Conservation (phyloP, 306 rosid genomes). For the Corylus americana region DNA sequence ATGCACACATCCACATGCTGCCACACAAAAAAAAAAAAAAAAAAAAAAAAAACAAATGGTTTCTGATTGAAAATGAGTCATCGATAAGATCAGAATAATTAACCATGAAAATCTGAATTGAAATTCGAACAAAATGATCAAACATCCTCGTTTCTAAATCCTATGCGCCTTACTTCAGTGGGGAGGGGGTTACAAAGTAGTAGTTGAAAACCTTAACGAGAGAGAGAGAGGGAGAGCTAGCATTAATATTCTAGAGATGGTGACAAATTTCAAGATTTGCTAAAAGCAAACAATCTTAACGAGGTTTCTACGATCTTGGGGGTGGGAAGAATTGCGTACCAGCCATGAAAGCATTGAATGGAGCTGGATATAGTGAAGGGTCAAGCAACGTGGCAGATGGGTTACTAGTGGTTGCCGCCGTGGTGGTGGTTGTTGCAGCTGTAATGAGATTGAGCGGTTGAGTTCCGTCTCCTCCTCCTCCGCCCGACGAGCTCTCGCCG, state of each 20-base stretch:
- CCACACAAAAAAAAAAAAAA: background rate
- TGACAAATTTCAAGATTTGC: background rate
- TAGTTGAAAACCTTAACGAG: slow-evolving; percentile 10
- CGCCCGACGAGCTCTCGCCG: slow-evolving; percentile 63
- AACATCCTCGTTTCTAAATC: slow-evolving; percentile 32
- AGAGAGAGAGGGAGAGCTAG: background rate
- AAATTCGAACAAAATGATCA: slow-evolving; percentile 40
- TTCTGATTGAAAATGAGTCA: slow-evolving; percentile 23
- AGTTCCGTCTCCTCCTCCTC: slow-evolving; percentile 44
- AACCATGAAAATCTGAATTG: slow-evolving; percentile 42
- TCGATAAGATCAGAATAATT: slow-evolving; percentile 33
- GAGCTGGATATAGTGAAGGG: slow-evolving; percentile 73
- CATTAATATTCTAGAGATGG: slow-evolving; percentile 14
- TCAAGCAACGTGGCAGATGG: slow-evolving; percentile 51
- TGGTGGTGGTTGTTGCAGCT: slow-evolving; percentile 23
- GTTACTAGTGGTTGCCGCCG: slow-evolving; percentile 26
- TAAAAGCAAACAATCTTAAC: slow-evolving; percentile 1
- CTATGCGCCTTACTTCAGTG: slow-evolving; percentile 27
- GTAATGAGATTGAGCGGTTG: slow-evolving; percentile 56
- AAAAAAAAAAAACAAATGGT: slow-evolving; percentile 13
- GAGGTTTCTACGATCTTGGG: slow-evolving; percentile 59
- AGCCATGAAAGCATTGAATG: slow-evolving; percentile 85
- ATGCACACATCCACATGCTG: slow-evolving; percentile 38
- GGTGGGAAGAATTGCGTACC: slow-evolving; percentile 97
- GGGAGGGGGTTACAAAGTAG: slow-evolving; percentile 37